Evolutionary conservation across 1,284 basidiomycete genomes (phyloP).

Genomic region (Clitocybe nebularis): DNA sequence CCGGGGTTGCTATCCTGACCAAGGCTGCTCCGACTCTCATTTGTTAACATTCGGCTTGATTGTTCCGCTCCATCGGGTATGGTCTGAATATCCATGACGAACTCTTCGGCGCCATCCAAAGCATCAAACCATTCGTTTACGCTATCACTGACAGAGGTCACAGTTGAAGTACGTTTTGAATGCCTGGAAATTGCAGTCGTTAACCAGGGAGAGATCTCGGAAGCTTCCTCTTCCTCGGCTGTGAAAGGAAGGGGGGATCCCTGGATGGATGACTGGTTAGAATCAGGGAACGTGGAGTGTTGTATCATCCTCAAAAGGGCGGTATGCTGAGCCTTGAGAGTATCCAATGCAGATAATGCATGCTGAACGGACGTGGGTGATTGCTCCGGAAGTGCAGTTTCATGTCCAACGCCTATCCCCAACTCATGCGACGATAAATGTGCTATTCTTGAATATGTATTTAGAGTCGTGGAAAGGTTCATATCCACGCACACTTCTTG

Average conservation of each 20-base stretch:
- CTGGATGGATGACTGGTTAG: constrained; percentile 25
- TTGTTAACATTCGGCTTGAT: constrained; percentile 33
- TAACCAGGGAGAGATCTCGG: constrained; percentile 22
- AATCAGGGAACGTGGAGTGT: constrained; percentile 34
- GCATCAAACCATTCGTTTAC: constrained; percentile 74
- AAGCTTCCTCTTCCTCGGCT: constrained; percentile 37
- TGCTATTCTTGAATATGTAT: too few species aligned
- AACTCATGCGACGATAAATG: too few species aligned
- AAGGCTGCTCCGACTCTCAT: constrained; percentile 37
- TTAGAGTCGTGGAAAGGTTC: too few species aligned
- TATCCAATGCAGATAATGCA: constrained; percentile 40
- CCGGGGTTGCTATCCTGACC: constrained; percentile 39
- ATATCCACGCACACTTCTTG: constrained; percentile 43
- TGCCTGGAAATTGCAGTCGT: constrained; percentile 31
- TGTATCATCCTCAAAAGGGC: constrained; percentile 45
- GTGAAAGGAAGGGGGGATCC: constrained; percentile 44
- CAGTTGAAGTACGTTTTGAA: constrained; percentile 45
- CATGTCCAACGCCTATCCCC: too few species aligned
- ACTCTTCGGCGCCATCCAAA: constrained; percentile 63
- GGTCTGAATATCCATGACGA: constrained; percentile 49
- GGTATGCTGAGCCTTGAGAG: constrained; percentile 59
- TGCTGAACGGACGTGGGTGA: constrained; percentile 34
- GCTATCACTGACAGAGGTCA: constrained; percentile 55
- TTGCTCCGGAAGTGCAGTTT: too few species aligned
- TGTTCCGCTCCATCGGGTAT: constrained; percentile 40